These are phyloP conservation scores for Eucalyptus pauciflora DNA, from an alignment of 345 rosid species.

Conservation along the genomic window DNA sequence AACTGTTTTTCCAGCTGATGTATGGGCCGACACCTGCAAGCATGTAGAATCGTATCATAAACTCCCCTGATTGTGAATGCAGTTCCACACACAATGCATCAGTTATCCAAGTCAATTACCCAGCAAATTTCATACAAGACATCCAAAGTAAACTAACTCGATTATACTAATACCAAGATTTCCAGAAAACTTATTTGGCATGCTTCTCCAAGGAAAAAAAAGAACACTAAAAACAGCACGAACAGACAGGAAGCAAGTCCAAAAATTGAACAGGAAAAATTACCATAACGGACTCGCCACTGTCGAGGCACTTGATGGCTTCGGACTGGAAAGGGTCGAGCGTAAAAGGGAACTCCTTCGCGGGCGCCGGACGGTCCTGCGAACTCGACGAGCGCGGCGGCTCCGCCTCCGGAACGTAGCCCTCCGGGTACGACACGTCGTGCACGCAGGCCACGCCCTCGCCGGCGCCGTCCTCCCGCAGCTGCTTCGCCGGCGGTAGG, in stretches of 20 bases:
- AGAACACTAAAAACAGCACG: neutral
- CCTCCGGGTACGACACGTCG: slow-evolving; percentile 79
- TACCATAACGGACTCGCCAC: slow-evolving; percentile 91
- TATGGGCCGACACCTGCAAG: slow-evolving; percentile 89
- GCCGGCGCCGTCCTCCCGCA: slow-evolving; percentile 26
- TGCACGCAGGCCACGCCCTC: slow-evolving; percentile 56
- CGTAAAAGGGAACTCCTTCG: slow-evolving; percentile 81
- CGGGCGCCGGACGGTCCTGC: slow-evolving; percentile 31
- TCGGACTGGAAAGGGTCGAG: slow-evolving; percentile 95
- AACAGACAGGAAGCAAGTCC: neutral
- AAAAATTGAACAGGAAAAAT: neutral
- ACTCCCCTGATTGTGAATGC: neutral
- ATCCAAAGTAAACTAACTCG: neutral
- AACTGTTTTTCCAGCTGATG: slow-evolving; percentile 98
- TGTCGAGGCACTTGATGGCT: slow-evolving; percentile 86
- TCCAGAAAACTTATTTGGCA: neutral
- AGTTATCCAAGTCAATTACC: neutral
- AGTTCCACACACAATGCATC: neutral
- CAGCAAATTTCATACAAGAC: neutral
- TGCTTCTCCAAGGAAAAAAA: neutral
- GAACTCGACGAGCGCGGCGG: slow-evolving; percentile 5
- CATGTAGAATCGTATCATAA: neutral
- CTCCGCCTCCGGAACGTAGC: slow-evolving; percentile 18
- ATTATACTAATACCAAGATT: neutral
- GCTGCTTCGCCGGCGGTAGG: slow-evolving; percentile 32